Evolutionary conservation across 306 rosid species (phyloP).

Genomic region (Cucurbita argyrosperma): DNA sequence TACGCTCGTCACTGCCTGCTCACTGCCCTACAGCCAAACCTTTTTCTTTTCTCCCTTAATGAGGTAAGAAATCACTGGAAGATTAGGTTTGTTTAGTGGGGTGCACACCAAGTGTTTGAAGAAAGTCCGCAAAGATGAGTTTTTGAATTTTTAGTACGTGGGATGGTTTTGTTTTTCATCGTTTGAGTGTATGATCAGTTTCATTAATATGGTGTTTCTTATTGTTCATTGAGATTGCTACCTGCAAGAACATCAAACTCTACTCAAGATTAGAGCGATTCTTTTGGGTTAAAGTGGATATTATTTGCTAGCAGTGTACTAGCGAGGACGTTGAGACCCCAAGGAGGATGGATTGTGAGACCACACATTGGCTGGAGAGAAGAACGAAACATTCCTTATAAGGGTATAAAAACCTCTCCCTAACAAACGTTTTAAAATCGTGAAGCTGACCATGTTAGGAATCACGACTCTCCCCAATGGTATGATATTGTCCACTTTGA

Average conservation of each 20-base stretch:
- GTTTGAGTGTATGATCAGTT: neutral
- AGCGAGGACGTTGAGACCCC: too few species aligned
- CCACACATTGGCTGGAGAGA: accelerated
- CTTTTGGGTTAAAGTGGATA: too few species aligned
- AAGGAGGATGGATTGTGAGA: too few species aligned
- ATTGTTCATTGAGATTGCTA: neutral
- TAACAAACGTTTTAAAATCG: too few species aligned
- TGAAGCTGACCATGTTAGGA: too few species aligned
- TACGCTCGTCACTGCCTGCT: neutral
- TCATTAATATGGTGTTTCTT: neutral
- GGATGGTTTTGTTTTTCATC: neutral
- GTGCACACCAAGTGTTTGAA: neutral
- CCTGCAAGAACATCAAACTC: too few species aligned
- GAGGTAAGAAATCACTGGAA: neutral
- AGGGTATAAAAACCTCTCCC: too few species aligned
- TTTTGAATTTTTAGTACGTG: neutral
- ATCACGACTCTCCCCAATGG: too few species aligned
- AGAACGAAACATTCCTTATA: too few species aligned
- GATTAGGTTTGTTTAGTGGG: neutral
- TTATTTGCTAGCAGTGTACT: too few species aligned
- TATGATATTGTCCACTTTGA: too few species aligned
- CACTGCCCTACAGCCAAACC: neutral
- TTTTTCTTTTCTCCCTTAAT: neutral
- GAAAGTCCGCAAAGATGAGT: neutral
- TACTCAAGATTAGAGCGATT: too few species aligned